phyloP scores from a whole-genome alignment of 2,329 filamentous ascomycete species.

The Emergomyces pasteurianus region DNA sequence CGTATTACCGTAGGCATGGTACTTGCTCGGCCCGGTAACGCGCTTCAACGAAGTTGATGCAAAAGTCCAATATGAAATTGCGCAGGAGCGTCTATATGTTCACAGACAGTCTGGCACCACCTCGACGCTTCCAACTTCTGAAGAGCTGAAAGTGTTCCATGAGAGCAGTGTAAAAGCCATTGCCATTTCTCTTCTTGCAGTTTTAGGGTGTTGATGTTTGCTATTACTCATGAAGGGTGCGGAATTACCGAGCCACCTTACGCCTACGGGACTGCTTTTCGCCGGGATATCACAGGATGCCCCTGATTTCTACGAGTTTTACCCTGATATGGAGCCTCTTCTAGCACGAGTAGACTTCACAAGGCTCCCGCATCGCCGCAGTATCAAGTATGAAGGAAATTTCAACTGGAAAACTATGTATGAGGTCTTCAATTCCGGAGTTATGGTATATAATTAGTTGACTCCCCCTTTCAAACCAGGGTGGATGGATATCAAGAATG shows the following conservation, averaged over 20 bases:
- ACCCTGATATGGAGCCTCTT: slow-evolving; percentile 39
- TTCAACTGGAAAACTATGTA: slow-evolving; percentile 52
- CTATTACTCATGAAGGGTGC: slow-evolving; percentile 13
- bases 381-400: slow-evolving; percentile 43
- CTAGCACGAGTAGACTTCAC: slow-evolving; percentile 43
- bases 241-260: slow-evolving; percentile 31
- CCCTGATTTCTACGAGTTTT: slow-evolving; percentile 42
- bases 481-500: slow-evolving; percentile 49
- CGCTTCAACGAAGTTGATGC: slow-evolving; percentile 33
- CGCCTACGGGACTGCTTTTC: slow-evolving; percentile 43
- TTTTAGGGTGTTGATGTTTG: not conserved
- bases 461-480: slow-evolving; percentile 19
- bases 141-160: slow-evolving; percentile 31
- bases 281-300: slow-evolving; percentile 38
- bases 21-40: slow-evolving; percentile 42
- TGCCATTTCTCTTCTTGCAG: too few relatives aligned
- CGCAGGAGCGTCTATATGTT: slow-evolving; percentile 33
- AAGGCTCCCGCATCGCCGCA: slow-evolving; percentile 39
- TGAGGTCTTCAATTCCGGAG: not conserved
- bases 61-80: slow-evolving; percentile 39
- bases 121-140: slow-evolving; percentile 17
- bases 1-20: slow-evolving; percentile 34
- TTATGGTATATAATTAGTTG: not conserved
- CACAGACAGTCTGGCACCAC: slow-evolving; percentile 23
- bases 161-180: slow-evolving; percentile 19